Base-by-base conservation (phyloP, 352 stramenopile genomes). In the Globisporangium paddicum region DNA sequence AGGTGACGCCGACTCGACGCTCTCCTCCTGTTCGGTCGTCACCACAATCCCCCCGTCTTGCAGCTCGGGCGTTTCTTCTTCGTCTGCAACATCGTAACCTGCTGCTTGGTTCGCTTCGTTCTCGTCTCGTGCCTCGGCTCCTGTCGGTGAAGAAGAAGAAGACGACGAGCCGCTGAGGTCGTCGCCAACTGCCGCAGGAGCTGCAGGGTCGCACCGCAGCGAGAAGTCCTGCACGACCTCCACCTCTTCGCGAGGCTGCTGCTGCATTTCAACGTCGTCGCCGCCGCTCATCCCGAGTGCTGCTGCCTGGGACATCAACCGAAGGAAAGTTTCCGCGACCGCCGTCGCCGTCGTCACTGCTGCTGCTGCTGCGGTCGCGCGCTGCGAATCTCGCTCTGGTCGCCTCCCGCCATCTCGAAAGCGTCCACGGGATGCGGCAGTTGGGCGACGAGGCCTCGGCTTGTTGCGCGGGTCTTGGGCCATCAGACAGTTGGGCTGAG, bases 221-320 rank as follows among this genome's bases (percentile, higher is more conserved):
- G 32, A 28, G 11, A 47, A 40, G 23, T 54, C 42, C 21, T 61
- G 3, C n/a, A 61, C 44, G 18, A 54, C 25, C 18, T 61, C 55
- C 40, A 47, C 41, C 21, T 52, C 34, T 16, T n/a, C n/a, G n/a
- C 25, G 23, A 19, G 13, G 26, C 26, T n/a, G 13, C 13, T 35
- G 14, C 21, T 47, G 49, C 35, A 16, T 48, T 41, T 32, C 26
- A n/a, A 21, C 23, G 7, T 41, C 13, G 5, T 50, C 55, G 25
- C 1, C 30, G 16, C 55, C 26, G 28, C 28, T 32, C 55, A 60
- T 45, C 21, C 44, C 44, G 42, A 60, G 18, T 9, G 21, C 25
- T 10, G 55, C 55, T 26, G 52, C 52, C 5, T 40, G 41, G 13
- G 37, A 46, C 10, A 58, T 23, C 16, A 58, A 19, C 21, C 40